These are phyloP conservation scores for Erythrophleum fordii DNA, from an alignment of 306 rosid species.

Conservation along the genomic window DNA sequence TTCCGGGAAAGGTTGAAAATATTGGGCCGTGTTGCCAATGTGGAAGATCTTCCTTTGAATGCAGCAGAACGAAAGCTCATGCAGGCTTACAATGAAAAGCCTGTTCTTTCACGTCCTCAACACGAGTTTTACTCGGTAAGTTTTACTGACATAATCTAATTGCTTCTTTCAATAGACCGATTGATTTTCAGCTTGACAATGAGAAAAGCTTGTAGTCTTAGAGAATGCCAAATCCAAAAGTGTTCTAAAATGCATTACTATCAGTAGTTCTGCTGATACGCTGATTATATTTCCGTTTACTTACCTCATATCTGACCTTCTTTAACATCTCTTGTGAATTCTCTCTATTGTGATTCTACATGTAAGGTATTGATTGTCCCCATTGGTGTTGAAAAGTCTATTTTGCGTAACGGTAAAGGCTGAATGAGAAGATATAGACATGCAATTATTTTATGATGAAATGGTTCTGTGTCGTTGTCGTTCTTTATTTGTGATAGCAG, in stretches of 20 bases:
- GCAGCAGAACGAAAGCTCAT: slow-evolving; percentile 83
- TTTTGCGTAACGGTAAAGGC: background rate
- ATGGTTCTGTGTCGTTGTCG: background rate
- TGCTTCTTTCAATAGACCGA: background rate
- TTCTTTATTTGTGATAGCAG: background rate
- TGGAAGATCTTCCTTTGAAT: slow-evolving; percentile 85
- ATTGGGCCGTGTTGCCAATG: slow-evolving; percentile 81
- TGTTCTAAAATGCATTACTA: background rate
- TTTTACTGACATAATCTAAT: slow-evolving; percentile 22
- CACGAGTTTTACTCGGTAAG: slow-evolving; percentile 86
- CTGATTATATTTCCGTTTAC: background rate
- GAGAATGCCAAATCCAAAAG: slow-evolving; percentile 5
- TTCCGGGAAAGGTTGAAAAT: slow-evolving; percentile 94
- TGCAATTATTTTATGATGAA: background rate
- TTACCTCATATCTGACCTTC: background rate
- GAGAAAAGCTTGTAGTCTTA: slow-evolving; percentile 9
- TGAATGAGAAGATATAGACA: background rate
- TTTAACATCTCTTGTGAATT: background rate
- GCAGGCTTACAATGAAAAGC: slow-evolving; percentile 99
- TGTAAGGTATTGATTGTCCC: background rate
- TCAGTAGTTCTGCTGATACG: background rate
- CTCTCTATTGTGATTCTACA: background rate
- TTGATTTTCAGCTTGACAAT: background rate
- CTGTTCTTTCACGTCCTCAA: slow-evolving; percentile 98
- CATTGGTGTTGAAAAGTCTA: background rate